phyloP scores from a whole-genome alignment of 768 basidiomycete species.

The Rickenella mellea region DNA sequence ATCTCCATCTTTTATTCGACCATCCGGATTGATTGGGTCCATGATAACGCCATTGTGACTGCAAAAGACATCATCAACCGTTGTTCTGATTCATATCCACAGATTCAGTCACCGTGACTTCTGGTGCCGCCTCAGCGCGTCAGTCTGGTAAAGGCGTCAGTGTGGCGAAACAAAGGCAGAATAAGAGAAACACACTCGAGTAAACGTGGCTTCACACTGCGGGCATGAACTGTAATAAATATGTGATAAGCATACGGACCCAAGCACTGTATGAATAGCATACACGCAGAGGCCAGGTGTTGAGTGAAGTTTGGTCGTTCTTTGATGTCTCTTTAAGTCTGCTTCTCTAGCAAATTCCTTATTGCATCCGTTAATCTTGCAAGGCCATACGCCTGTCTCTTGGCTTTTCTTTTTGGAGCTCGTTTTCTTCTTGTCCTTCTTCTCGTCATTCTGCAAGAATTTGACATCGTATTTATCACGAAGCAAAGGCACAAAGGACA shows the following conservation, averaged over 20 bases:
- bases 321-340: slow-evolving; percentile 72
- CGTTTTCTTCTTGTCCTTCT: slow-evolving; percentile 34
- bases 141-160: slow-evolving; percentile 40
- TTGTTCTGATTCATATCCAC: no score
- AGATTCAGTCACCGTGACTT: slow-evolving; percentile 54
- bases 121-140: slow-evolving; percentile 72
- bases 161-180: not conserved
- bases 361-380: slow-evolving; percentile 72
- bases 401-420: slow-evolving; percentile 28
- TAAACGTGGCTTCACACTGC: slow-evolving; percentile 74
- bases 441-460: slow-evolving; percentile 27
- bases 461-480: not conserved
- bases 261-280: slow-evolving; percentile 4
- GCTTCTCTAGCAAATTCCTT: slow-evolving; percentile 79
- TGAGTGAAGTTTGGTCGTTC: slow-evolving; percentile 70
- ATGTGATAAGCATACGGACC: slow-evolving; percentile 9
- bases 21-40: slow-evolving; percentile 30
- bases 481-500: slow-evolving; percentile 15
- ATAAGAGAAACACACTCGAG: slow-evolving; percentile 46
- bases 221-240: slow-evolving; percentile 49
- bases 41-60: slow-evolving; percentile 65
- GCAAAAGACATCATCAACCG: no score
- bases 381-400: slow-evolving; percentile 60
- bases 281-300: slow-evolving; percentile 40
- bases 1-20: slow-evolving; percentile 12